A percentile compares a stretch with the other conserved stretches of the same genome.
These are phyloP conservation scores for Termitomyces sp. DNA, from an alignment of 1,284 basidiomycete genomes.

Conservation along the genomic window DNA sequence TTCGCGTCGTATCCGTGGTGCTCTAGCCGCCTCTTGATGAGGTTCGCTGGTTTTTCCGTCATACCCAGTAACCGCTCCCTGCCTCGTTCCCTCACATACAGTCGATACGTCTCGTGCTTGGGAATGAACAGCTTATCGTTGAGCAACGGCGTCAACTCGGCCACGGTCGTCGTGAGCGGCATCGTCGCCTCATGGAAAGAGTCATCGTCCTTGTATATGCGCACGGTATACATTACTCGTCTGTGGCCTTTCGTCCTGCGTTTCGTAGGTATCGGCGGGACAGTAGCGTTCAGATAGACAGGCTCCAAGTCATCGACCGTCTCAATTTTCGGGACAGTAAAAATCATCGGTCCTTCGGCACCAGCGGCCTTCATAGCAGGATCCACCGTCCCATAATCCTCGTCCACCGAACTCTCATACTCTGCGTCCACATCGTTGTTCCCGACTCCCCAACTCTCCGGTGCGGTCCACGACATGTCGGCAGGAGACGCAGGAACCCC, in stretches of 20 bases:
- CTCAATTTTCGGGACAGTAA: slow-evolving; percentile 7
- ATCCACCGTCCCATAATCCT: slow-evolving; percentile 18
- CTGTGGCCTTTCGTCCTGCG: slow-evolving; percentile 1
- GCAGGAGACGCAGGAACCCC: slow-evolving; percentile 11
- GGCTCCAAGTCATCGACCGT: not conserved
- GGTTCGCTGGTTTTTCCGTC: slow-evolving; percentile 81
- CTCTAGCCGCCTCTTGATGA: slow-evolving; percentile 80
- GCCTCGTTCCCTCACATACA: slow-evolving; percentile 82
- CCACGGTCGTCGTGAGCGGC: slow-evolving; percentile 63
- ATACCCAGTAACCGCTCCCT: slow-evolving; percentile 79
- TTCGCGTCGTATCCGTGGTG: slow-evolving; percentile 88
- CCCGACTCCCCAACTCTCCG: slow-evolving; percentile 58
- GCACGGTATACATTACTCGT: slow-evolving; percentile 42
- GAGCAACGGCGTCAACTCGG: slow-evolving; percentile 62
- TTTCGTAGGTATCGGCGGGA: not conserved
- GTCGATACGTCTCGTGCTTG: slow-evolving; percentile 58
- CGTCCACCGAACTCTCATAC: slow-evolving; percentile 45
- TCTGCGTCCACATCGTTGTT: slow-evolving; percentile 35
- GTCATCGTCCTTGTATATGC: slow-evolving; percentile 77
- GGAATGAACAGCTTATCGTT: slow-evolving; percentile 52
- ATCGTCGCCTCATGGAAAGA: slow-evolving; percentile 72
- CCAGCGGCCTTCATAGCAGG: not conserved
- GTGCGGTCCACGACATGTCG: slow-evolving; percentile 44
- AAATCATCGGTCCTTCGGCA: slow-evolving; percentile 15
- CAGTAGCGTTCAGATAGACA: not conserved